phyloP scores from a whole-genome alignment of 345 rosid species.

The Fremontodendron californicum region DNA sequence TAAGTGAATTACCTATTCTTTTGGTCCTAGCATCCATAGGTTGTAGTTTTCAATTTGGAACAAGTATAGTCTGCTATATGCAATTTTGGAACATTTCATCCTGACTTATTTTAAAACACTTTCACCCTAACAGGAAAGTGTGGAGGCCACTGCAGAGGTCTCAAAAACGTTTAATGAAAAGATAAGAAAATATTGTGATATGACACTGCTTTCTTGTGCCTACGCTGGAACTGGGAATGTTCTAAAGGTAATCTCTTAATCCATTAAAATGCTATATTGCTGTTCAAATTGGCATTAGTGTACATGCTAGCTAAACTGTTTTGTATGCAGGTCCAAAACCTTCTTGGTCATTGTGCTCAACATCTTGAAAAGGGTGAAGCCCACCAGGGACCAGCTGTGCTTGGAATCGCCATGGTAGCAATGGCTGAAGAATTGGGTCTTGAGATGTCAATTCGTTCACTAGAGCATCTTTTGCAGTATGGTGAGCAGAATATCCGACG shows the following conservation, averaged over 20 bases:
- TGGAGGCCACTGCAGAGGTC: conserved; percentile 94
- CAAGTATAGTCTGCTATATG: neutral
- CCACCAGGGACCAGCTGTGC: conserved; percentile 93
- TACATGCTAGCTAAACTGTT: neutral
- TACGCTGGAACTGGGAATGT: conserved; percentile 97
- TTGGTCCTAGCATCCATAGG: neutral
- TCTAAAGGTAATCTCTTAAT: conserved; percentile 62
- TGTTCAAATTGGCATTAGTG: neutral
- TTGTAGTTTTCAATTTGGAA: neutral
- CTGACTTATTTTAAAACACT: conserved; percentile 19
- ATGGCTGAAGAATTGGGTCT: conserved; percentile 98
- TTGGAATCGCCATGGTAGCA: conserved; percentile 97
- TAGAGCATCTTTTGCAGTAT: conserved; percentile 91
- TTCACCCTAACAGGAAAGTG: conserved; percentile 57
- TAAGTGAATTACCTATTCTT: neutral
- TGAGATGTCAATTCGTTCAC: conserved; percentile 92
- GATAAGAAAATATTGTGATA: conserved; percentile 85
- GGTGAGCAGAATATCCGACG: conserved; percentile 87
- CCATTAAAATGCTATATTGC: neutral
- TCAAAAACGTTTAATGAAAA: conserved; percentile 90
- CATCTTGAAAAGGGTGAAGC: conserved; percentile 84
- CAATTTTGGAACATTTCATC: neutral
- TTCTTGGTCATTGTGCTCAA: conserved; percentile 82
- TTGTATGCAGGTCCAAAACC: conserved; percentile 70
- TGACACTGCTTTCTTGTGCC: conserved; percentile 94